Evolutionary conservation across 2,329 filamentous ascomycete species (phyloP).

Genomic region (Dichotomopilus funicola): DNA sequence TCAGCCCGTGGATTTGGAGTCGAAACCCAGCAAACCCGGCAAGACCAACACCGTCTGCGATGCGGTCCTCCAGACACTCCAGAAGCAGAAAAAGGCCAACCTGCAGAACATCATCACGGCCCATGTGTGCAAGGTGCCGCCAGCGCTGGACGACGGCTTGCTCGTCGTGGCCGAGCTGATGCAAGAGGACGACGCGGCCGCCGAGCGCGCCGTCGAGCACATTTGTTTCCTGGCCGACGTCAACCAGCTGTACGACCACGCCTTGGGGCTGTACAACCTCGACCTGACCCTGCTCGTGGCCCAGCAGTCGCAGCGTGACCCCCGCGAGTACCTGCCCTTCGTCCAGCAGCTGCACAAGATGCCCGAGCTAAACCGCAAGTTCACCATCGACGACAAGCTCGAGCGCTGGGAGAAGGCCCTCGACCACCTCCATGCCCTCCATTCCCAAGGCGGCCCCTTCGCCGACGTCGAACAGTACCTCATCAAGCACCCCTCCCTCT

Average conservation of each 20-base stretch:
- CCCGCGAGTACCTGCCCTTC: slow-evolving; percentile 90
- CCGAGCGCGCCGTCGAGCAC: slow-evolving; percentile 87
- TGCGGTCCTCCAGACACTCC: slow-evolving; percentile 65
- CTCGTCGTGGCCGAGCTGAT: slow-evolving; percentile 69
- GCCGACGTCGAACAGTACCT: slow-evolving; percentile 74
- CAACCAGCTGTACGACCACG: slow-evolving; percentile 83
- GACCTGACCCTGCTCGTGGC: slow-evolving; percentile 85
- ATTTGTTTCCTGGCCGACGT: slow-evolving; percentile 96
- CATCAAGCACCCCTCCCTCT: slow-evolving; percentile 65
- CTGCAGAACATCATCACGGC: slow-evolving; percentile 92
- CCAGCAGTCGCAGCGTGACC: slow-evolving; percentile 93
- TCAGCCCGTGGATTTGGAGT: not conserved
- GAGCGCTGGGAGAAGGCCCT: slow-evolving; percentile 71
- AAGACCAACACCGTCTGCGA: slow-evolving; percentile 91
- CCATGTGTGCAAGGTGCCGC: slow-evolving; percentile 87
- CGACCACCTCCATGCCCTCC: slow-evolving; percentile 63
- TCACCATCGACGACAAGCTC: slow-evolving; percentile 85
- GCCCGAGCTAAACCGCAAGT: slow-evolving; percentile 62
- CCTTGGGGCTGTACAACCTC: slow-evolving; percentile 84
- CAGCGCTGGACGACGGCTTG: slow-evolving; percentile 81
- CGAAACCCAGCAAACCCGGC: slow-evolving; percentile 22
- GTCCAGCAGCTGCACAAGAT: slow-evolving; percentile 79
- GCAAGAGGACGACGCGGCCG: slow-evolving; percentile 61
- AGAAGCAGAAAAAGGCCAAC: slow-evolving; percentile 54
- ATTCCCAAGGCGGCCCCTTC: slow-evolving; percentile 45